Conservation (phyloP, 208 protist species). For the Endotrypanum monterogeii region DNA sequence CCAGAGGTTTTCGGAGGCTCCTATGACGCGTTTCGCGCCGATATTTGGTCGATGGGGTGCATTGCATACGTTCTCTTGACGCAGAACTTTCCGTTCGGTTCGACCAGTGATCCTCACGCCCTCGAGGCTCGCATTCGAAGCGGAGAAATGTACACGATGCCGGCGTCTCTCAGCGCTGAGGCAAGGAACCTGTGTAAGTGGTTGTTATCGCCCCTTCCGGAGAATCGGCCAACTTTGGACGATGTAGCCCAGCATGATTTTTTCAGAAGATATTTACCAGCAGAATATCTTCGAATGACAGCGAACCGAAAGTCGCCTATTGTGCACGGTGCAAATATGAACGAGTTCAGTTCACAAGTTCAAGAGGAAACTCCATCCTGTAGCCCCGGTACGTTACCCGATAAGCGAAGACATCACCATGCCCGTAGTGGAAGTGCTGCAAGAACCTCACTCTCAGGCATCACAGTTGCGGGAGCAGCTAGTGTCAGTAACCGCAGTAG, state of each 20-base stretch:
- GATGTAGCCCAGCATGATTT: constrained; percentile 72
- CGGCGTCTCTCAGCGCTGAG: constrained; percentile 53
- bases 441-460: constrained; percentile 15
- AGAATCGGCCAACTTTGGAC: constrained; percentile 66
- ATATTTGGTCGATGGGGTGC: constrained; percentile 90
- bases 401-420: constrained; percentile 14
- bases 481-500: constrained; percentile 26
- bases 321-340: constrained; percentile 45
- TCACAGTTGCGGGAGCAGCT: constrained; percentile 14
- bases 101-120: constrained; percentile 44
- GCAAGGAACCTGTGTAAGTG: constrained; percentile 61
- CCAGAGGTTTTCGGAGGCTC: constrained; percentile 78
- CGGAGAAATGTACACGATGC: constrained; percentile 55
- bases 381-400: constrained; percentile 7
- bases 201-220: constrained; percentile 62
- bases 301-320: constrained; percentile 39
- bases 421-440: constrained; percentile 1
- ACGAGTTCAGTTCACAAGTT: constrained; percentile 73
- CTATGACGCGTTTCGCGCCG: constrained; percentile 86
- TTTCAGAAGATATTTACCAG: constrained; percentile 51
- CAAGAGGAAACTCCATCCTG: constrained; percentile 37
- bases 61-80: constrained; percentile 86
- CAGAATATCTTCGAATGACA: constrained; percentile 44
- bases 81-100: constrained; percentile 87
- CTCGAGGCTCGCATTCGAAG: constrained; percentile 60